These are phyloP conservation scores for Candida silvicultrix DNA, from an alignment of 805 yeast species.

Conservation along the genomic window DNA sequence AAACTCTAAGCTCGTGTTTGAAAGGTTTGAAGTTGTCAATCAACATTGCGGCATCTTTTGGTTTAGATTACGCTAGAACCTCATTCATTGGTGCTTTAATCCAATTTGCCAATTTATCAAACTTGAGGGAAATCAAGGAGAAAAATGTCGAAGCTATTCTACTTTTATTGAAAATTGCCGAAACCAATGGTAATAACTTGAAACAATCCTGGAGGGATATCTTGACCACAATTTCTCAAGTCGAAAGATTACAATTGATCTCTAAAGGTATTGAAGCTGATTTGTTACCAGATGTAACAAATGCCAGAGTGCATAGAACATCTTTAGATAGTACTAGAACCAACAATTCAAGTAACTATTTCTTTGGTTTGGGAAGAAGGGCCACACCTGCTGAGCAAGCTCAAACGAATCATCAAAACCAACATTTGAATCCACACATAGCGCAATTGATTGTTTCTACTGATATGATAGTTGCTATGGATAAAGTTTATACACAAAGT, in stretches of 20 bases:
- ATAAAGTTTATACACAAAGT: conserved; percentile 81
- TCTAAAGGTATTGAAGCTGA: conserved; percentile 84
- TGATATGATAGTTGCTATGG: conserved; percentile 74
- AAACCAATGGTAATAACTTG: conserved; percentile 70
- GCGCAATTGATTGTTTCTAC: conserved; percentile 55
- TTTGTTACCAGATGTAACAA: conserved; percentile 77
- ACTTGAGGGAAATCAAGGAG: conserved; percentile 65
- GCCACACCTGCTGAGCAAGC: conserved; percentile 62
- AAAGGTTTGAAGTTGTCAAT: conserved; percentile 85
- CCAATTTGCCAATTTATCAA: conserved; percentile 78
- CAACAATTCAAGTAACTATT: conserved; percentile 34
- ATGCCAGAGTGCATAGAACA: conserved; percentile 48
- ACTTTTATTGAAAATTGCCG: conserved; percentile 68
- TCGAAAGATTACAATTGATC: conserved; percentile 83
- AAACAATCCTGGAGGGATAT: conserved; percentile 80
- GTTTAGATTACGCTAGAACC: conserved; percentile 74
- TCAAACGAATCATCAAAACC: conserved; percentile 64
- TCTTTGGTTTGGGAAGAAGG: conserved; percentile 50
- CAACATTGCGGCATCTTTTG: conserved; percentile 78
- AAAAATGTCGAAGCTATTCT: conserved; percentile 81
- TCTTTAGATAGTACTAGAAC: conserved; percentile 50
- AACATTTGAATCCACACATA: conserved; percentile 53
- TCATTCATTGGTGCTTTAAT: conserved; percentile 88
- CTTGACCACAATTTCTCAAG: conserved; percentile 76
- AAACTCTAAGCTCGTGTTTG: conserved; percentile 59